These are phyloP conservation scores for Centrapalus pauciflorus DNA, from an alignment of 129 eudicot genomes.

Conservation along the genomic window DNA sequence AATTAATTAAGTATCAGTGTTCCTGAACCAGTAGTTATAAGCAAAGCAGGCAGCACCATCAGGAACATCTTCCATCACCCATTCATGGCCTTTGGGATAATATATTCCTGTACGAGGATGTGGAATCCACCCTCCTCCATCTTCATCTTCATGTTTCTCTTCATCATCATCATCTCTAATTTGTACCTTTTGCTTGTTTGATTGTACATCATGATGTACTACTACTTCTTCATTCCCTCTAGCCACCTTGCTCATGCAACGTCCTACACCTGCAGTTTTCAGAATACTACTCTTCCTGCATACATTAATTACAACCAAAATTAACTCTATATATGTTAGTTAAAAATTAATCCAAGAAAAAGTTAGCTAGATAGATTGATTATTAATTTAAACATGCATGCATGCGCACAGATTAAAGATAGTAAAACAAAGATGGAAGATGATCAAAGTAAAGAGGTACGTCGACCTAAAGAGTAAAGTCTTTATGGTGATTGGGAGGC, in stretches of 20 bases:
- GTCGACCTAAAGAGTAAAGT: background rate
- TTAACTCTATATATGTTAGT: too few relatives aligned
- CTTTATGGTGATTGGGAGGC: constrained; percentile 15
- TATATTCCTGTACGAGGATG: constrained; percentile 65
- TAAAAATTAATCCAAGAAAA: background rate
- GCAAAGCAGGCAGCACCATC: constrained; percentile 43
- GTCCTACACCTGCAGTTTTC: constrained; percentile 13
- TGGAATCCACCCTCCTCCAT: constrained; percentile 40
- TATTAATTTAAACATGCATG: too few relatives aligned
- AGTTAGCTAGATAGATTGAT: too few relatives aligned
- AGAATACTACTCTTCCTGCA: constrained; percentile 20
- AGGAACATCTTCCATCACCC: constrained; percentile 64
- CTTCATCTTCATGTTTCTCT: background rate
- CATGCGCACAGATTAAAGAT: too few relatives aligned
- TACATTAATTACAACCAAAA: background rate
- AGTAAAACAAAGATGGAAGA: background rate
- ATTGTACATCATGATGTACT: constrained; percentile 15
- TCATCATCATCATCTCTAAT: constrained; percentile 2
- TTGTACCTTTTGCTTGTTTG: background rate
- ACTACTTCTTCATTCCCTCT: constrained; percentile 10
- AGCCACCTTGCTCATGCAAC: constrained; percentile 26
- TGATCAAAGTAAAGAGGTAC: background rate
- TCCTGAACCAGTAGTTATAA: constrained; percentile 43
- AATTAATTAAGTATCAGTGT: constrained; percentile 6
- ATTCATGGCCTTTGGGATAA: constrained; percentile 53